A percentile compares a stretch with the other conserved stretches of the same genome.
phyloP scores from a whole-genome alignment of 108 stramenopile genomes.

The Skeletonema menzelii region DNA sequence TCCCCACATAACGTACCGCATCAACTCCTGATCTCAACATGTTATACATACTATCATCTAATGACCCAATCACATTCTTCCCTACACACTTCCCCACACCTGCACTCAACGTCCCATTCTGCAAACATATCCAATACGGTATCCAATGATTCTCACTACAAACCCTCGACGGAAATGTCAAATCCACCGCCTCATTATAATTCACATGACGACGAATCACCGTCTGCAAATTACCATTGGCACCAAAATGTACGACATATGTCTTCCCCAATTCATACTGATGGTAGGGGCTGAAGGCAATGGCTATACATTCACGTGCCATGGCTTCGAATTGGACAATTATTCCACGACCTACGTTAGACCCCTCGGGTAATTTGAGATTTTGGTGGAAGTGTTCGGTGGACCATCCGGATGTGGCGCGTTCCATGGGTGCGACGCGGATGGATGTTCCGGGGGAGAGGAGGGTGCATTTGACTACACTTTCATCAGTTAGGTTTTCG shows the following conservation, averaged over 20 bases:
- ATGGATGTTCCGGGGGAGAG: constrained; percentile 23
- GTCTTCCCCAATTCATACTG: constrained; percentile 55
- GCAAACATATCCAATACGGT: constrained; percentile 58
- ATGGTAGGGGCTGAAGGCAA: constrained; percentile 58
- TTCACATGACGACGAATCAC: constrained; percentile 51
- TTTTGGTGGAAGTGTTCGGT: constrained; percentile 45
- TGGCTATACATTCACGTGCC: constrained; percentile 59
- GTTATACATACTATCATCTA: constrained; percentile 69
- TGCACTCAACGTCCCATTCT: constrained; percentile 45
- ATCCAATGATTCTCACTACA: constrained; percentile 51
- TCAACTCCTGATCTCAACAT: constrained; percentile 52
- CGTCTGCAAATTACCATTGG: constrained; percentile 54
- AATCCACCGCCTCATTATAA: constrained; percentile 48
- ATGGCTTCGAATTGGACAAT: constrained; percentile 49
- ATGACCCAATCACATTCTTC: constrained; percentile 49
- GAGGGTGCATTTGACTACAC: constrained; percentile 13
- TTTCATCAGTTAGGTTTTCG: constrained; percentile 1
- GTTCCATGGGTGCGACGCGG: constrained; percentile 44
- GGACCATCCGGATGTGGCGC: constrained; percentile 47
- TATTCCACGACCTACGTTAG: constrained; percentile 23
- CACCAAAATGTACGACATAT: constrained; percentile 66
- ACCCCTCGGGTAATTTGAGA: constrained; percentile 40
- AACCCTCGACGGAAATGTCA: constrained; percentile 43
- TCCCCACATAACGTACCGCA: constrained; percentile 59
- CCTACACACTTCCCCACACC: constrained; percentile 58